phyloP scores from a whole-genome alignment of 2,329 filamentous ascomycete genomes.

The Podosphaera xanthii region DNA sequence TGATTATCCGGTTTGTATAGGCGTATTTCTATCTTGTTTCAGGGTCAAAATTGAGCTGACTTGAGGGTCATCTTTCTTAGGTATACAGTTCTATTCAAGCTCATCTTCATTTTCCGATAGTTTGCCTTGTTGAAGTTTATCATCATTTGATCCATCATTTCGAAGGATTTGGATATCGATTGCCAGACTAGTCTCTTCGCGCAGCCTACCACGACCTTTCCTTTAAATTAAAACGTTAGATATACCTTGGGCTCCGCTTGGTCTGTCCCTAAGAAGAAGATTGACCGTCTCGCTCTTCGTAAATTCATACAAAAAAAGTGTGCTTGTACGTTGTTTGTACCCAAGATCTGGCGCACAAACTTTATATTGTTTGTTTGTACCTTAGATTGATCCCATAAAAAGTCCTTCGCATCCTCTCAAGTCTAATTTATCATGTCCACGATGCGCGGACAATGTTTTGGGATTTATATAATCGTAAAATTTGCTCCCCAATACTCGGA shows the following conservation, averaged over 20 bases:
- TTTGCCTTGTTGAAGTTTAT: too few relatives aligned
- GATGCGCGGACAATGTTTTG: not conserved
- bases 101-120: too few relatives aligned
- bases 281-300: not conserved
- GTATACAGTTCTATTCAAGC: too few relatives aligned
- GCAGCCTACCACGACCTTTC: not conserved
- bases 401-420: not conserved
- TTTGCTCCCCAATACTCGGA: not conserved
- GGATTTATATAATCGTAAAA: not conserved
- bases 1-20: too few relatives aligned
- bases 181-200: not conserved
- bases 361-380: not conserved
- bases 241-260: not conserved
- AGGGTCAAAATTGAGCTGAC: too few relatives aligned
- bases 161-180: too few relatives aligned
- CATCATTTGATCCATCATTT: too few relatives aligned
- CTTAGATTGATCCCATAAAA: not conserved
- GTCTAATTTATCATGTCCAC: not conserved
- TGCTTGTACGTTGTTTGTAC: not conserved
- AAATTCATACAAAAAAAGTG: not conserved
- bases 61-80: too few relatives aligned
- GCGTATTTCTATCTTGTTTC: too few relatives aligned
- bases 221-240: not conserved
- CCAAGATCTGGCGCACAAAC: slow-evolving; percentile 1
- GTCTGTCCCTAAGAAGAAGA: not conserved